Percentiles rank a stretch among this genome's conserved stretches.
Evolutionary conservation across 208 protist species (phyloP).

Genomic region (Trypanosoma scelopori): DNA sequence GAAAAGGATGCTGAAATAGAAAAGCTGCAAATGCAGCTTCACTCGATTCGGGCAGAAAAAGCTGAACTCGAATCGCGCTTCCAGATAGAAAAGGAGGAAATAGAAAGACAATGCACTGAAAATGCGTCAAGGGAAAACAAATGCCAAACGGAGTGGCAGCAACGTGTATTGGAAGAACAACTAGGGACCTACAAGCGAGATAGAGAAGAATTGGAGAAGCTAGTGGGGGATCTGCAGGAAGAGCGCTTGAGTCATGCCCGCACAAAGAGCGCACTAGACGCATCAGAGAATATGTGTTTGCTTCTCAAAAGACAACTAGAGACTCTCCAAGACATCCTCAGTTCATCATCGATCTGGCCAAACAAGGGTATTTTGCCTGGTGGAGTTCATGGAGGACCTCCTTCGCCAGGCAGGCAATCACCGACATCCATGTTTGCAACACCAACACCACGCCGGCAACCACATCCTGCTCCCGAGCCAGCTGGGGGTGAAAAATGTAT

Average conservation of each 20-base stretch:
- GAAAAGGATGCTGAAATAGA: conserved; percentile 33
- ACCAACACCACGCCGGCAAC: conserved; percentile 15
- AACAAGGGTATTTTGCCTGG: neutral
- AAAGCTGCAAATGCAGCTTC: conserved; percentile 16
- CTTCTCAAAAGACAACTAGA: conserved; percentile 19
- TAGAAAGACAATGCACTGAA: conserved; percentile 13
- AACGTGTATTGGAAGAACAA: conserved; percentile 15
- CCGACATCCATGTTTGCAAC: conserved; percentile 5
- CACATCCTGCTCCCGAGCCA: conserved; percentile 12
- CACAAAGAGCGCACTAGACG: conserved; percentile 15
- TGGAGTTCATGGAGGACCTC: neutral
- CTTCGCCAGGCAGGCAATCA: conserved; percentile 2
- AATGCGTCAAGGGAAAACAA: conserved; percentile 7
- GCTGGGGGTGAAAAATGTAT: neutral
- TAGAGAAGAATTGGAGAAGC: conserved; percentile 10
- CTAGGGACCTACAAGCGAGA: conserved; percentile 2
- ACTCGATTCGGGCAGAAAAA: conserved; percentile 15
- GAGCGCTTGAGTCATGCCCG: conserved; percentile 18
- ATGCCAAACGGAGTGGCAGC: conserved; percentile 12
- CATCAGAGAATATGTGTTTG: conserved; percentile 10
- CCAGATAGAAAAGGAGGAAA: conserved; percentile 15
- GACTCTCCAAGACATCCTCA: conserved; percentile 1
- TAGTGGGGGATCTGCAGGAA: conserved; percentile 18
- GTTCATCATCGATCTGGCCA: neutral
- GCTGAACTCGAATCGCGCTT: conserved; percentile 13